phyloP scores from a whole-genome alignment of 2,329 filamentous ascomycete species.

The Chaetomium sp. region DNA sequence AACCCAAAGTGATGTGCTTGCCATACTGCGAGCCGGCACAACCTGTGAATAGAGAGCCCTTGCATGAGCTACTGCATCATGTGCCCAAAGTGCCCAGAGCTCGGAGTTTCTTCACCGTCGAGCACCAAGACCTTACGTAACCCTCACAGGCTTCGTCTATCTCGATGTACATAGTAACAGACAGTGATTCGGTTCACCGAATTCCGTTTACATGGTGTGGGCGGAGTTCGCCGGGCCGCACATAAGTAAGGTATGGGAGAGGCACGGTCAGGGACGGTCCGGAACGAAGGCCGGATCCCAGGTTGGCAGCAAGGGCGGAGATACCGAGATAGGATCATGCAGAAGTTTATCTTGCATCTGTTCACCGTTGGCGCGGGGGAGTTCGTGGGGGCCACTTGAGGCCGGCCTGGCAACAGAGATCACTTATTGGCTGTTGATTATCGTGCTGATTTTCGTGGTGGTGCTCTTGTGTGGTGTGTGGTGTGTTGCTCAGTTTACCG shows the following conservation, averaged over 20 bases:
- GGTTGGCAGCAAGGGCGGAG: not conserved
- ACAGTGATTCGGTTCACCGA: not conserved
- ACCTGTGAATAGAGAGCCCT: not conserved
- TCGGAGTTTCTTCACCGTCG: not conserved
- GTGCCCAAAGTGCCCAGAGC: not conserved
- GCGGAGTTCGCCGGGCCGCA: not conserved
- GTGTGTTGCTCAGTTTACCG: not conserved
- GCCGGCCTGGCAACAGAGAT: not conserved
- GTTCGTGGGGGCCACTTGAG: not conserved
- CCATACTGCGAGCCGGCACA: not conserved
- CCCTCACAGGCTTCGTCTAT: not conserved
- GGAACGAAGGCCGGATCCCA: not conserved
- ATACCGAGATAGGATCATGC: not conserved
- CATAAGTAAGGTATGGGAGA: not conserved
- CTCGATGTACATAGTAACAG: not conserved
- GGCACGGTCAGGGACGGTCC: not conserved
- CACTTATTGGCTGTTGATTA: not conserved
- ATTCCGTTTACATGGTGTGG: not conserved
- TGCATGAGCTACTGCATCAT: not conserved
- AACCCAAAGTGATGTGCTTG: not conserved
- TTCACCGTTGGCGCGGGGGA: not conserved
- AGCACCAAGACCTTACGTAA: not conserved
- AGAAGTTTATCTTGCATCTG: not conserved
- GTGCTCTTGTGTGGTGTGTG: not conserved
- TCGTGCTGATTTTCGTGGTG: not conserved